Evolutionary conservation across 2,329 filamentous ascomycete species (phyloP).

Genomic region (Paecilomyces sp.): DNA sequence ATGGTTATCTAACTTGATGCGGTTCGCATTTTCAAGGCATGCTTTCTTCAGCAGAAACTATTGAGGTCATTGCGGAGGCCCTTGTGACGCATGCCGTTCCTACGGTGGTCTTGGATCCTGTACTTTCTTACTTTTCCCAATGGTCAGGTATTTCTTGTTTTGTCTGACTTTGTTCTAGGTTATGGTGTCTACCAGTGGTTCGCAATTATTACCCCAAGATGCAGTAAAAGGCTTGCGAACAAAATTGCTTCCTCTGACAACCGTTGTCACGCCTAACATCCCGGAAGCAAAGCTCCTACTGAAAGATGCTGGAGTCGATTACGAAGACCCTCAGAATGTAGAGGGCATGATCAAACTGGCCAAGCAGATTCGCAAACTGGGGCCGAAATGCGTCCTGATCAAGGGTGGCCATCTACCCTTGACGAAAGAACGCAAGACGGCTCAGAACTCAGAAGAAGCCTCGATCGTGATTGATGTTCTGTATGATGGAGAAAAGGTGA

Average conservation of each 20-base stretch:
- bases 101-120: constrained; percentile 66
- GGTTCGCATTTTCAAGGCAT: constrained; percentile 54
- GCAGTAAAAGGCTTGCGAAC: constrained; percentile 33
- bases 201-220: constrained; percentile 37
- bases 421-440: constrained; percentile 53
- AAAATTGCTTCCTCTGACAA: constrained; percentile 37
- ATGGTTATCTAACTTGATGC: constrained; percentile 2
- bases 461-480: constrained; percentile 71
- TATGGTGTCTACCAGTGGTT: constrained; percentile 61
- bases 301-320: constrained; percentile 29
- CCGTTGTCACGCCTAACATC: constrained; percentile 42
- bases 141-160: not conserved
- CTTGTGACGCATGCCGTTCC: constrained; percentile 52
- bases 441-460: constrained; percentile 52
- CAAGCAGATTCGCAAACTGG: constrained; percentile 57
- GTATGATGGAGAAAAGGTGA: constrained; percentile 52
- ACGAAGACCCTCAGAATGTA: constrained; percentile 47
- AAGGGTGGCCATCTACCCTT: constrained; percentile 91
- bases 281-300: constrained; percentile 41
- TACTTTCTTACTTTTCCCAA: constrained; percentile 34
- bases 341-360: constrained; percentile 64
- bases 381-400: constrained; percentile 72
- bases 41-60: constrained; percentile 66
- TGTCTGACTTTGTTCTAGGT: constrained; percentile 49
- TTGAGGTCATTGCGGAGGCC: constrained; percentile 60